A percentile compares a stretch with the other conserved stretches of the same genome.
phyloP scores from a whole-genome alignment of 805 yeast genomes.

The Schizosaccharomyces japonicus region DNA sequence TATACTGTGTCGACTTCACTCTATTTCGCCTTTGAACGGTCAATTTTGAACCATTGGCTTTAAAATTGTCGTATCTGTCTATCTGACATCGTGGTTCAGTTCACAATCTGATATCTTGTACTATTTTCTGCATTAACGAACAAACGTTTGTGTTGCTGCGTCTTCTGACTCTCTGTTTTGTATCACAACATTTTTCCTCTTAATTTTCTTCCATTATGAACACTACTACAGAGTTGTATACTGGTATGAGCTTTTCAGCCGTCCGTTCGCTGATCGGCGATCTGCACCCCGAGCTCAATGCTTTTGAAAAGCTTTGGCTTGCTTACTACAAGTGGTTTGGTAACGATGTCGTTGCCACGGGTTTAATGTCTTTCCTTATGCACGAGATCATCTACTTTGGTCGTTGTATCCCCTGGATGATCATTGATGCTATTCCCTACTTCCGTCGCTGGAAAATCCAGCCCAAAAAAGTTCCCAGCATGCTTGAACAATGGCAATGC shows the following conservation, averaged over 20 bases:
- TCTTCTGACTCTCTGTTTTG: no score
- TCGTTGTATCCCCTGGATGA: constrained; percentile 77
- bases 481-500: constrained; percentile 81
- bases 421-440: constrained; percentile 64
- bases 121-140: background rate
- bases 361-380: constrained; percentile 43
- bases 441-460: constrained; percentile 77
- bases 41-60: background rate
- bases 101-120: background rate
- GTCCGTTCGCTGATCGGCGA: constrained; percentile 4
- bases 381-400: constrained; percentile 85
- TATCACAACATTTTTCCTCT: no score
- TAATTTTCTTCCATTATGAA: background rate
- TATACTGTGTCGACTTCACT: no score
- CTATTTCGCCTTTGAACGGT: background rate
- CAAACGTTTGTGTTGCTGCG: background rate
- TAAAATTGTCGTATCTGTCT: background rate
- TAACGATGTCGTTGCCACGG: constrained; percentile 82
- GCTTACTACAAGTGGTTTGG: constrained; percentile 62
- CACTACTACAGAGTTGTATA: background rate
- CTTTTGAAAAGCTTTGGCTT: constrained; percentile 63
- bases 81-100: no score
- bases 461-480: constrained; percentile 56
- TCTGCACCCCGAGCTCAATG: constrained; percentile 23
- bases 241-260: background rate